Evolutionary conservation across 1,284 basidiomycete genomes (phyloP), one percentile per base, ranked within the genome.

Genomic region (Pyrrhoderma noxium): DNA sequence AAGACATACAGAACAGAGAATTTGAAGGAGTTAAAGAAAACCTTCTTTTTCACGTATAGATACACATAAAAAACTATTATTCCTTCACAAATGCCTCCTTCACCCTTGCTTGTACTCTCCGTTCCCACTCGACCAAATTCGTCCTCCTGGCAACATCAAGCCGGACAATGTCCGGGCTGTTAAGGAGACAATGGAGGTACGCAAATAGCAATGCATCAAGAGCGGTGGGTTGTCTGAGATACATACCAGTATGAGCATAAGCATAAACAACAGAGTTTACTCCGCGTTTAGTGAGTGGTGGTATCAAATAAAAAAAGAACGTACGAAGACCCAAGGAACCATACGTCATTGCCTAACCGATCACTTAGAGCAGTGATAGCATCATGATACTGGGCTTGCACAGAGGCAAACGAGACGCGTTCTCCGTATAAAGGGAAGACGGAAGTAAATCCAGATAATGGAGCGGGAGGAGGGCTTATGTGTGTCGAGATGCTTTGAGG

Each of bases 131-230:
- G 38, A 87, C 77, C 27, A 90, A 79, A 61, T 90, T 90, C 27
- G 77, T 76, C 52, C 78, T 77, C 46, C 79, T 75, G 13, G 78
- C 76, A 19, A 89, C 79, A 60, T 86, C 81, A 34, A 79, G 72
- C 27, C 82, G 75, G 9, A 71, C 62, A 7, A 61, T 57, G 40
- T 80, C 67, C 23, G 59, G 59, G 46, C 80, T 76, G 42, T 77
- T 68, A 4, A 87, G 67, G 16, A 88, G 73, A 52, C 69, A 71
- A 63, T 88, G 80, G 8, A 90, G 68, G 58, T 89, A 89, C 1
- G 88, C 87, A 61, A 89, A 90, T 8, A 77, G 69, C 40, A 89
- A 76, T 1, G 87, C 87, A 62, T 90, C 87, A 9, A 90, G 74
- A 0, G 82, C 75, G 2, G 87, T 90, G 13, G 88, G 83, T 23